phyloP scores from a whole-genome alignment of 768 basidiomycete genomes.

The Termitomyces sp. region DNA sequence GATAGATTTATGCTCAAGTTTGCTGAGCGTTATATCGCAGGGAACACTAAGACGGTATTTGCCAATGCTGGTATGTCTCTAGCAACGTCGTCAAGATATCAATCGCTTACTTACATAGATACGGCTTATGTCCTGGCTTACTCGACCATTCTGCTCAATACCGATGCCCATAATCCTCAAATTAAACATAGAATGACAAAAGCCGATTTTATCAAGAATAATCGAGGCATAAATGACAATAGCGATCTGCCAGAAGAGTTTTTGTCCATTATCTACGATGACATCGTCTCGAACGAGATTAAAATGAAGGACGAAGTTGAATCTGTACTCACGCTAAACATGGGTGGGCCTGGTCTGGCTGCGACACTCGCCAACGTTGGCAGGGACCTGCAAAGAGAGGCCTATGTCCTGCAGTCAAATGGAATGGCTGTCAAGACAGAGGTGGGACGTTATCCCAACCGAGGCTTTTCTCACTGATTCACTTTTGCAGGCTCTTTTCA shows the following conservation, averaged over 20 bases:
- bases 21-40: slow-evolving; percentile 91
- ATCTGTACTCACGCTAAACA: slow-evolving; percentile 34
- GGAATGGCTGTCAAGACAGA: slow-evolving; percentile 98
- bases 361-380: slow-evolving; percentile 85
- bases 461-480: neutral
- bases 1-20: slow-evolving; percentile 99
- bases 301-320: slow-evolving; percentile 98
- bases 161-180: slow-evolving; percentile 94
- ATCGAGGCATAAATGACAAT: slow-evolving; percentile 92
- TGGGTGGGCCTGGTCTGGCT: slow-evolving; percentile 66
- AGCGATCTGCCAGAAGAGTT: slow-evolving; percentile 85
- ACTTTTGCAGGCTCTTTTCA: slow-evolving; percentile 70
- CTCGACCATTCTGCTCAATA: slow-evolving; percentile 94
- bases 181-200: slow-evolving; percentile 94
- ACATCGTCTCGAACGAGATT: slow-evolving; percentile 90
- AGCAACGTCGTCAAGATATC: neutral
- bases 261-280: slow-evolving; percentile 75
- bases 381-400: slow-evolving; percentile 91
- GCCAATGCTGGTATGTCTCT: slow-evolving; percentile 80
- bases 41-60: slow-evolving; percentile 79
- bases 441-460: slow-evolving; percentile 32
- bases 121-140: slow-evolving; percentile 94
- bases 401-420: slow-evolving; percentile 91
- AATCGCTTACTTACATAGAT: slow-evolving; percentile 38
- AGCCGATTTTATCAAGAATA: slow-evolving; percentile 88